These are phyloP conservation scores for Begonia masoniana DNA, from an alignment of 306 rosid species.

Conservation along the genomic window DNA sequence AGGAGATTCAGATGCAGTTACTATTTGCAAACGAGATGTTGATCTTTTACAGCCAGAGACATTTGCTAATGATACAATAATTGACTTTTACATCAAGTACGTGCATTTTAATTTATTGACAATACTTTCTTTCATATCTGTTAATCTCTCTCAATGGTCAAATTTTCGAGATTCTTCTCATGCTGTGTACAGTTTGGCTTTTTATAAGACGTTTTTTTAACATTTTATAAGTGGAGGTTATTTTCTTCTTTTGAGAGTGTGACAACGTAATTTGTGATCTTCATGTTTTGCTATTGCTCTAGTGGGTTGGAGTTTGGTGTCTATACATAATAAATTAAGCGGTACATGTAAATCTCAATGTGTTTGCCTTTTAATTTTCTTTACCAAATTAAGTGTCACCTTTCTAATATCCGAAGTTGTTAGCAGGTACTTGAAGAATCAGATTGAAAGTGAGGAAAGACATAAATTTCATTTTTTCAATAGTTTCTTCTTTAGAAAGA, in stretches of 20 bases:
- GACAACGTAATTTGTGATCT: too few species aligned
- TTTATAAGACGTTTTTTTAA: background rate
- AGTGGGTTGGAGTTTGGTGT: background rate
- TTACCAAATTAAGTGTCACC: background rate
- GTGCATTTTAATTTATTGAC: constrained; percentile 13
- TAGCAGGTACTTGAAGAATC: constrained; percentile 74
- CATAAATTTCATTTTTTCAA: constrained; percentile 78
- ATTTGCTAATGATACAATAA: constrained; percentile 78
- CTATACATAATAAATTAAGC: background rate
- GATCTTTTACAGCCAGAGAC: constrained; percentile 94
- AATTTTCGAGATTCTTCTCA: background rate
- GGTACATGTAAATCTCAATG: background rate
- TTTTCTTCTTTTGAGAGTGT: background rate
- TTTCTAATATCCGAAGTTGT: constrained; percentile 3
- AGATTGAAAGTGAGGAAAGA: constrained; percentile 50
- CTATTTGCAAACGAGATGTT: constrained; percentile 83
- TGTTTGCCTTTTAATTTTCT: background rate
- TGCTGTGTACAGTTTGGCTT: background rate
- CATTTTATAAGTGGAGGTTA: background rate
- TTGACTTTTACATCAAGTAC: constrained; percentile 90
- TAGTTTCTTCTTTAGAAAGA: constrained; percentile 93
- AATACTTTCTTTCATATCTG: background rate
- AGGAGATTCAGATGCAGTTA: constrained; percentile 91
- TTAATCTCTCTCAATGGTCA: background rate
- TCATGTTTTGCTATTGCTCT: too few species aligned